These are phyloP conservation scores for Serendipita indica DNA, from an alignment of 768 basidiomycete species.

Conservation along the genomic window DNA sequence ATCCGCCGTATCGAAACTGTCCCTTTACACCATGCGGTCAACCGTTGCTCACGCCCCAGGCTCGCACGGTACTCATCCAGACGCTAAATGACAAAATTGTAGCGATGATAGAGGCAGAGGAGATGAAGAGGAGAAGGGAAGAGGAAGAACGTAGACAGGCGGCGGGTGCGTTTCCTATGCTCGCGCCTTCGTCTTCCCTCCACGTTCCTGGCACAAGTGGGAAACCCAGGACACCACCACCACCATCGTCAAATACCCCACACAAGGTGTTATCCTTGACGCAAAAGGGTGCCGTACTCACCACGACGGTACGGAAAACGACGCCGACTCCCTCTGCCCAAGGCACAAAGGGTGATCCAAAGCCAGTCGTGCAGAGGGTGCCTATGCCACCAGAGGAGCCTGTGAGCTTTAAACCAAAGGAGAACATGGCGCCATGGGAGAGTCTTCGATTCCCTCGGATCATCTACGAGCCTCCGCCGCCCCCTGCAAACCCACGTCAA, in stretches of 20 bases:
- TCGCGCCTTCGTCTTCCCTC: neutral
- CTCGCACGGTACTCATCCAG: neutral
- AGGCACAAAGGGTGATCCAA: neutral
- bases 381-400: neutral
- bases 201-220: no score
- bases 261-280: conserved; percentile 4
- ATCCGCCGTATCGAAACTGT: neutral
- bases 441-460: neutral
- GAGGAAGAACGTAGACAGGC: neutral
- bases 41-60: neutral
- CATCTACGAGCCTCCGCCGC: neutral
- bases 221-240: neutral
- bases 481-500: neutral
- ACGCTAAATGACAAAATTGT: neutral
- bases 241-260: neutral
- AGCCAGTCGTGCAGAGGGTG: neutral
- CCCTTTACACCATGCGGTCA: neutral
- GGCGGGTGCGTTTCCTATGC: neutral
- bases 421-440: neutral
- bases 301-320: neutral
- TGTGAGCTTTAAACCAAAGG: neutral
- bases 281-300: conserved; percentile 1
- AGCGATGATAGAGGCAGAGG: neutral
- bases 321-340: neutral
- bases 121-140: neutral